phyloP scores from a whole-genome alignment of 345 rosid species.

The Moricandia arvensis region DNA sequence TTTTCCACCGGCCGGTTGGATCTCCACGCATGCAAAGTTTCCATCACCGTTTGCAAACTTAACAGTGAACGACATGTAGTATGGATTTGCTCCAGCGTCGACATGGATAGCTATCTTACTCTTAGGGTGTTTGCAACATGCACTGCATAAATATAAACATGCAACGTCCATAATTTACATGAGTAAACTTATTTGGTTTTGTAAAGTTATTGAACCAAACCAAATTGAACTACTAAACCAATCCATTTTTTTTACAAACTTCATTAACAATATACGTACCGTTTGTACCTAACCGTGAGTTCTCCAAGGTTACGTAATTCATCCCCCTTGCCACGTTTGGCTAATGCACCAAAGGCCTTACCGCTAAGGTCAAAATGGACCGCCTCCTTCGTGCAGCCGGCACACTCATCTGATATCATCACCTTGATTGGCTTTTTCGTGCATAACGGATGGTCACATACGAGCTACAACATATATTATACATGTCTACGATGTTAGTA shows the following conservation, averaged over 20 bases:
- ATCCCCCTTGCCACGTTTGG: slow-evolving; percentile 50
- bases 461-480: neutral
- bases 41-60: slow-evolving; percentile 66
- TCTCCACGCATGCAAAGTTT: slow-evolving; percentile 43
- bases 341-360: slow-evolving; percentile 76
- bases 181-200: neutral
- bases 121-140: slow-evolving; percentile 53
- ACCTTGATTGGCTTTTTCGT: slow-evolving; percentile 54
- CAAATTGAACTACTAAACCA: neutral
- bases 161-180: neutral
- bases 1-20: slow-evolving; percentile 44
- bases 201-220: neutral
- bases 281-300: slow-evolving; percentile 49
- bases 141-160: slow-evolving; percentile 39
- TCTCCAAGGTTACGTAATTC: slow-evolving; percentile 60
- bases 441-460: slow-evolving; percentile 57
- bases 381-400: slow-evolving; percentile 51
- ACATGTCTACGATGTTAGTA: neutral
- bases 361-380: slow-evolving; percentile 80
- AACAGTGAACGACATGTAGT: slow-evolving; percentile 52
- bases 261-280: slow-evolving; percentile 38
- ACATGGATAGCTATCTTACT: slow-evolving; percentile 44
- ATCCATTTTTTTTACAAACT: neutral
- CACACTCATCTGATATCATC: slow-evolving; percentile 65
- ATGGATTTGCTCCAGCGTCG: slow-evolving; percentile 60